Evolutionary conservation across 73 alveolate species (phyloP).

Genomic region (Paramecium sonneborni): DNA sequence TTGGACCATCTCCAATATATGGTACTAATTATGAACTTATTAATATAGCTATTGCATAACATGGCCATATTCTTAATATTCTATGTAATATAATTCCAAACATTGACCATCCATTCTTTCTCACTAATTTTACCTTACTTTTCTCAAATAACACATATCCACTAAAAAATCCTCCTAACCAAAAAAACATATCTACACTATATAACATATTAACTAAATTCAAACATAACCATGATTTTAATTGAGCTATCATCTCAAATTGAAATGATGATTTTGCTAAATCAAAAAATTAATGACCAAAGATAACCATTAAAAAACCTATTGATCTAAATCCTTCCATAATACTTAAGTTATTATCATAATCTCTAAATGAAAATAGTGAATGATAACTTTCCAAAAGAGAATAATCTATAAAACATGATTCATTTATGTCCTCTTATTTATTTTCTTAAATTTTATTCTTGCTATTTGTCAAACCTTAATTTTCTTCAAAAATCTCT

Average conservation of each 20-base stretch:
- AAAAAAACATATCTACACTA: constrained; percentile 64
- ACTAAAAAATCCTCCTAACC: constrained; percentile 68
- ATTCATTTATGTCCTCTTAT: background rate
- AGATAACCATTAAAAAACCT: constrained; percentile 47
- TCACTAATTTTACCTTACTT: background rate
- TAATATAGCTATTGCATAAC: constrained; percentile 53
- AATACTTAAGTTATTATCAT: constrained; percentile 15
- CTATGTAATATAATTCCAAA: constrained; percentile 19
- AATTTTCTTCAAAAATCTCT: background rate
- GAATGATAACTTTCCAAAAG: background rate
- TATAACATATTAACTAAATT: constrained; percentile 49
- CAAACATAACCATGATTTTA: constrained; percentile 17
- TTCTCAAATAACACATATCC: background rate
- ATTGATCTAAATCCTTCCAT: constrained; percentile 58
- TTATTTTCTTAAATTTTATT: background rate
- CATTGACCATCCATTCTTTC: background rate
- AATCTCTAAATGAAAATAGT: background rate
- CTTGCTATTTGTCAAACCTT: background rate
- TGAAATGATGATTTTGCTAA: background rate
- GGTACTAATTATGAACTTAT: constrained; percentile 48
- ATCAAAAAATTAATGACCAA: constrained; percentile 58
- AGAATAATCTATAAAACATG: background rate
- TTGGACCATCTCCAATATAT: constrained; percentile 51
- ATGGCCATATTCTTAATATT: constrained; percentile 60
- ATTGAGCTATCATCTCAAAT: background rate